Evolutionary conservation across 106 monocot species (phyloP).

Genomic region (Platanthera zijinensis): DNA sequence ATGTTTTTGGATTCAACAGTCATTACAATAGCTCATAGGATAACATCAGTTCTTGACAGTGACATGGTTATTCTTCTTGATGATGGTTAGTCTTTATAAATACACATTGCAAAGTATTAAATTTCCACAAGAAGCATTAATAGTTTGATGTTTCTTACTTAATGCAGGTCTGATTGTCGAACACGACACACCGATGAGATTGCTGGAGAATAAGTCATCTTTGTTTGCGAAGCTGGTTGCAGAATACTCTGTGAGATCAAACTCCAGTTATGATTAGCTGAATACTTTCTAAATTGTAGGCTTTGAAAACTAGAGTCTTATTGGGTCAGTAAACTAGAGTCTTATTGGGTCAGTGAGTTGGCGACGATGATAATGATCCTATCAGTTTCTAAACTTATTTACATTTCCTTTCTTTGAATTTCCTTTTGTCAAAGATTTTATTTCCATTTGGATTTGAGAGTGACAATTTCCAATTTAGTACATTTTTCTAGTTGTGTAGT

Average conservation of each 20-base stretch:
- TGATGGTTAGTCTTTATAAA: slow-evolving; percentile 27
- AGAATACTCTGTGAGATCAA: slow-evolving; percentile 62
- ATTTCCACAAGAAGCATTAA: too few relatives aligned
- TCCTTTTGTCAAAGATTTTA: too few relatives aligned
- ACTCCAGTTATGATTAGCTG: slow-evolving; percentile 1
- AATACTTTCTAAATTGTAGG: too few relatives aligned
- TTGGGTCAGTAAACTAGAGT: too few relatives aligned
- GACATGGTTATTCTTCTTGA: slow-evolving; percentile 72
- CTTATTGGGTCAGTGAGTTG: too few relatives aligned
- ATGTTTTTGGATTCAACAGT: slow-evolving; percentile 29
- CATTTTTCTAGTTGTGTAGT: too few relatives aligned
- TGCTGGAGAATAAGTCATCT: slow-evolving; percentile 56
- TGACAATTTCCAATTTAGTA: too few relatives aligned
- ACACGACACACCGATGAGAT: slow-evolving; percentile 40
- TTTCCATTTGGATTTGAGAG: too few relatives aligned
- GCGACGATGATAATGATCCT: too few relatives aligned
- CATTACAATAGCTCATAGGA: slow-evolving; percentile 63
- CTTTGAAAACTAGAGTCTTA: too few relatives aligned
- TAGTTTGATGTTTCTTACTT: not conserved
- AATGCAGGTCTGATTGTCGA: slow-evolving; percentile 51
- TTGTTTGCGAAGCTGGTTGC: slow-evolving; percentile 67
- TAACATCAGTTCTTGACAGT: slow-evolving; percentile 72
- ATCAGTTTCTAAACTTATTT: too few relatives aligned
- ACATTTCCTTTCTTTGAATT: too few relatives aligned
- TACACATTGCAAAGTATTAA: not conserved